These are phyloP conservation scores for Auricularia heimuer DNA, from an alignment of 768 basidiomycete species.

Conservation along the genomic window DNA sequence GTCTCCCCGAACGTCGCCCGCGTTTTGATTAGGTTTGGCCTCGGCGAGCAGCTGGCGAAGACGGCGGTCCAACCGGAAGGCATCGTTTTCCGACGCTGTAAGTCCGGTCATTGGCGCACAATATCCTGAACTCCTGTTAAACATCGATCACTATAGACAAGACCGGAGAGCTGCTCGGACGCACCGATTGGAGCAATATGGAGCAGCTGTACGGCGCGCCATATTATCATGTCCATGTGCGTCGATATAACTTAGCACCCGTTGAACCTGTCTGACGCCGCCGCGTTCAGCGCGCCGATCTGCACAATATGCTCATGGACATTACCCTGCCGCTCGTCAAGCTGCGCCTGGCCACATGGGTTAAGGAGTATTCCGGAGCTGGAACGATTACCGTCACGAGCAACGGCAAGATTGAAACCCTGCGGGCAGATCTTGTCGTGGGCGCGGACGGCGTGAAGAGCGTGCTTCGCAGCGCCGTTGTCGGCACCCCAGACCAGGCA, in stretches of 20 bases:
- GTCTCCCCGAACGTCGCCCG: constrained; percentile 49
- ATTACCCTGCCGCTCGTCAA: constrained; percentile 29
- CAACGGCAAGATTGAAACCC: background rate
- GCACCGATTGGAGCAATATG: constrained; percentile 33
- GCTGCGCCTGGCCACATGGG: constrained; percentile 27
- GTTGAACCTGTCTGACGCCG: too few species aligned
- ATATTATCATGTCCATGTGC: constrained; percentile 37
- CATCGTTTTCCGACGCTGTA: constrained; percentile 32
- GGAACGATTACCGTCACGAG: background rate
- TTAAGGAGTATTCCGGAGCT: constrained; percentile 12
- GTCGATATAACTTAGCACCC: background rate
- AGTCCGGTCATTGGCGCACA: background rate
- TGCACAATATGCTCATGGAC: constrained; percentile 38
- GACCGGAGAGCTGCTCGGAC: constrained; percentile 34
- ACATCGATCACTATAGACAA: constrained; percentile 24
- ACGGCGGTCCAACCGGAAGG: constrained; percentile 30
- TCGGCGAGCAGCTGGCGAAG: constrained; percentile 32
- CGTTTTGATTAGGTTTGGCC: constrained; percentile 46
- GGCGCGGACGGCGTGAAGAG: constrained; percentile 42
- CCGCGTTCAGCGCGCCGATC: constrained; percentile 31
- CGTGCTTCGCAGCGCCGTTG: constrained; percentile 38
- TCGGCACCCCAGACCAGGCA: constrained; percentile 33
- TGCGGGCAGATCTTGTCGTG: background rate
- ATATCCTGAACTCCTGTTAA: background rate
- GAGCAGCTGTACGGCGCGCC: constrained; percentile 36